phyloP scores from a whole-genome alignment of 805 yeast species.

The Scheffersomyces ergatensis region DNA sequence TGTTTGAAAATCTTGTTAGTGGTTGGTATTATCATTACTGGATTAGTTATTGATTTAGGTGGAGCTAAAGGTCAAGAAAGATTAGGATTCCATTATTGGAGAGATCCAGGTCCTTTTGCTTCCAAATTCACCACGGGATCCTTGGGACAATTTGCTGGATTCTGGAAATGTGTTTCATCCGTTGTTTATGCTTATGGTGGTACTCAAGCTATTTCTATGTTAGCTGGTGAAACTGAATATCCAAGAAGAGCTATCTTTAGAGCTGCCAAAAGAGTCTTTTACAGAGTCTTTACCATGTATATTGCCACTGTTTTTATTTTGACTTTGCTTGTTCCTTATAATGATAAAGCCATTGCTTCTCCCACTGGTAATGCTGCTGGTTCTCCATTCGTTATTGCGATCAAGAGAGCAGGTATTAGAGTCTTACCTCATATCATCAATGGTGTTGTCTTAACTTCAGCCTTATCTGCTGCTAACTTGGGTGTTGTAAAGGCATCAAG shows the following conservation, averaged over 20 bases:
- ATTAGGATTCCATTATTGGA: conserved; percentile 40
- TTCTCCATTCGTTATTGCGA: conserved; percentile 41
- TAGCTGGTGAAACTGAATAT: conserved; percentile 30
- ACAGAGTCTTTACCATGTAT: conserved; percentile 27
- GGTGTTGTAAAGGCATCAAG: conserved; percentile 27
- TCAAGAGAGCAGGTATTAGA: conserved; percentile 27
- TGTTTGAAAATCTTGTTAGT: conserved; percentile 20
- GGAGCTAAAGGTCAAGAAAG: conserved; percentile 21
- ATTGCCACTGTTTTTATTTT: conserved; percentile 27
- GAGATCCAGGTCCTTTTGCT: conserved; percentile 33
- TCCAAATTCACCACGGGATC: conserved; percentile 15
- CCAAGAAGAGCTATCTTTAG: conserved; percentile 30
- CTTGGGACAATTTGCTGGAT: conserved; percentile 22
- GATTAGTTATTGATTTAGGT: conserved; percentile 21
- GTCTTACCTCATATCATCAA: conserved; percentile 36
- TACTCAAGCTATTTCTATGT: conserved; percentile 19
- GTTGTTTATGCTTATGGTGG: conserved; percentile 39
- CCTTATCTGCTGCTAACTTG: conserved; percentile 36
- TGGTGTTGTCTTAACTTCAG: conserved; percentile 38
- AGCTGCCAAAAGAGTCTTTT: conserved; percentile 28
- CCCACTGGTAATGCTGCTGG: conserved; percentile 38
- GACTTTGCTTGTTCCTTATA: conserved; percentile 30
- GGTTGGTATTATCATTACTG: conserved; percentile 13
- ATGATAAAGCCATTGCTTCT: conserved; percentile 21
- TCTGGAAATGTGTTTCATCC: conserved; percentile 31